Conservation (phyloP, 73 alveolate genomes). For the Symbiodinium pilosum region DNA sequence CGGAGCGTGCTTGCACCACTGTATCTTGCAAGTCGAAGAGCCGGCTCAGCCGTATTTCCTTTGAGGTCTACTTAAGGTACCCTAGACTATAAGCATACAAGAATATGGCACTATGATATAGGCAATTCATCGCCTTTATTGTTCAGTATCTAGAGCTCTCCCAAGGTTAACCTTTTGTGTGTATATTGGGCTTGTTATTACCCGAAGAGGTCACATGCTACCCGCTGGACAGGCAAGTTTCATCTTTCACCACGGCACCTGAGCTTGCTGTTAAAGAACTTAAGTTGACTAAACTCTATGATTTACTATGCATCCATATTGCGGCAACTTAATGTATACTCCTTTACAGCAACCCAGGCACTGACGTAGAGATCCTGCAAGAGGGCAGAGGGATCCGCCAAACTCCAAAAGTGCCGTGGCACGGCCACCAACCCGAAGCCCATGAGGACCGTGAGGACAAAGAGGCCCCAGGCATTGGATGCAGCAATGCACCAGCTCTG, state of each 20-base stretch:
- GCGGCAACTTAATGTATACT: not conserved
- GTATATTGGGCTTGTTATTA: too few relatives aligned
- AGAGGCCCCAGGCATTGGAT: constrained; percentile 90
- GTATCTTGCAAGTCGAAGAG: constrained; percentile 87
- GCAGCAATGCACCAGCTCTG: constrained; percentile 94
- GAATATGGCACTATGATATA: not conserved
- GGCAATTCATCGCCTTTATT: too few relatives aligned
- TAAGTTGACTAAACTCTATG: not conserved
- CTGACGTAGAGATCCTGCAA: constrained; percentile 23
- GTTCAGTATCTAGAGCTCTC: too few relatives aligned
- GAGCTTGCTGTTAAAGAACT: not conserved
- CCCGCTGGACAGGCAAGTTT: too few relatives aligned
- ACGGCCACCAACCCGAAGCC: constrained; percentile 90
- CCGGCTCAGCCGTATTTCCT: constrained; percentile 42
- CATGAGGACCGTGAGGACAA: constrained; percentile 83
- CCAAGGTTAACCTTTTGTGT: too few relatives aligned
- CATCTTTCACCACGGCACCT: constrained; percentile 66
- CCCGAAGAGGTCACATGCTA: too few relatives aligned
- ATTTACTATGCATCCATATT: too few relatives aligned
- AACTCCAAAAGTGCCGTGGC: constrained; percentile 87
- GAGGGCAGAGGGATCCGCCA: constrained; percentile 31
- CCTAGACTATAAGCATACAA: too few relatives aligned
- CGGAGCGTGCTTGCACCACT: constrained; percentile 47
- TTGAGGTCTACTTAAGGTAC: too few relatives aligned
- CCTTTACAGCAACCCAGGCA: not conserved